Percentiles rank a stretch among this genome's conserved stretches.
Conservation (phyloP, 768 basidiomycete genomes). For the Leccinum olivaceopallidum region DNA sequence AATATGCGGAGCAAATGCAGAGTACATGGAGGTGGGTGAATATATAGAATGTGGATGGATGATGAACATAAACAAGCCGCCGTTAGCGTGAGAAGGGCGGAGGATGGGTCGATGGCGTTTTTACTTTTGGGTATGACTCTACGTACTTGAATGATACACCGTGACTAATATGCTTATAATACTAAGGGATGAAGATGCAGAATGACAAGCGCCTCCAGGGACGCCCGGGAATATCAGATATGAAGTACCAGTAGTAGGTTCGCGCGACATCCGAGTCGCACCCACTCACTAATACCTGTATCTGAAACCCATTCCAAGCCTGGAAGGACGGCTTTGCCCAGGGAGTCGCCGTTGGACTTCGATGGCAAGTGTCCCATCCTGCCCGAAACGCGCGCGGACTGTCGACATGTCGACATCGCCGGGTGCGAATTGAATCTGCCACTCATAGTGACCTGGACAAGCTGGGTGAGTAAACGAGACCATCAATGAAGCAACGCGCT, state of each 20-base stretch:
- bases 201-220: slow-evolving; percentile 7
- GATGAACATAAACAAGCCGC: slow-evolving; percentile 1
- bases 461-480: slow-evolving; percentile 4
- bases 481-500: not conserved
- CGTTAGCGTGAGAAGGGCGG: slow-evolving; percentile 8
- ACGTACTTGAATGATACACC: slow-evolving; percentile 22
- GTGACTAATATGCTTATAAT: slow-evolving; percentile 23
- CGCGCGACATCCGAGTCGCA: not conserved
- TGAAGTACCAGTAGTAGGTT: slow-evolving; percentile 4
- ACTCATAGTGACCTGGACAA: slow-evolving; percentile 56
- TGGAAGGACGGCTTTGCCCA: slow-evolving; percentile 28
- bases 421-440: slow-evolving; percentile 56
- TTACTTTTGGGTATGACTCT: slow-evolving; percentile 18
- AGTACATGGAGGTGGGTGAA: not conserved
- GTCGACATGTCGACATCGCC: slow-evolving; percentile 55
- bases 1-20: slow-evolving; percentile 10
- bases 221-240: slow-evolving; percentile 2
- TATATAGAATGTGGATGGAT: slow-evolving; percentile 13
- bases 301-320: slow-evolving; percentile 32
- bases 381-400: slow-evolving; percentile 50
- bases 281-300: slow-evolving; percentile 24
- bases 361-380: slow-evolving; percentile 47
- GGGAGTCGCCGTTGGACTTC: slow-evolving; percentile 38
- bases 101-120: not conserved
- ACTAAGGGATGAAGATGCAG: slow-evolving; percentile 9